Evolutionary conservation across 2,329 filamentous ascomycete genomes (phyloP), one percentile per base, ranked within the genome.

Genomic region (Pyricularia grisea): DNA sequence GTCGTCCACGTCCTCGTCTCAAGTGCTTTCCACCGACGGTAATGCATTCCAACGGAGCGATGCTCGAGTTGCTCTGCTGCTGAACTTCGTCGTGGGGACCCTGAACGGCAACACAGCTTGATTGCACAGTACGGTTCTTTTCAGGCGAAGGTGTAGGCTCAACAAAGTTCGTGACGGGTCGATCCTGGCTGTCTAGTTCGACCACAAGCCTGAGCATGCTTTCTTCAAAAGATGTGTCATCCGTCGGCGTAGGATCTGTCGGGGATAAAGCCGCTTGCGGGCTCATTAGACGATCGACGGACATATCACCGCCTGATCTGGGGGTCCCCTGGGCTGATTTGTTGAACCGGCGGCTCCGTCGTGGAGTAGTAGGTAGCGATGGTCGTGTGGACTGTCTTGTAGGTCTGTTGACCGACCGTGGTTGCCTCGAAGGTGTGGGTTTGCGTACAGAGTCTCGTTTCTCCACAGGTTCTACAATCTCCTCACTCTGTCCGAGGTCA

Each of bases 211-310:
- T 79, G 66, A 83, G 75, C 73, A 85, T 79, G 72, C 82, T 82
- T 42, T 77, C 78, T 70, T 86, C 83, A 71, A 81, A 81, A 1
- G 81, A 83, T 23, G 71, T 70, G 7, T 72, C 73, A 9, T 23
- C 66, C 5, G 68, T 60, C 17, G 27, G 42, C 3, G 27, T 14
- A 5, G n/a, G 25, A 31, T 67, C 17, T 14, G 58, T 61, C 10
- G 58, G 58, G 25, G 55, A 63, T 4, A 64, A 27, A 27, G 1
- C 11, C 23, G 25, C 50, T 23, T 27, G 10, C 9, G 82, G 83
- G 68, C 81, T 85, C 42, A 78, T 81, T 63, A 77, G 78, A 14
- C 83, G 83, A 74, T 87, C 84, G 58, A 84, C 79, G 72, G 82
- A 85, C 25, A 80, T 79, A n/a, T 85, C 81, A 6, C 78, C 77